Base-by-base conservation (phyloP, 345 rosid genomes). In the Lepidium aucheri region DNA sequence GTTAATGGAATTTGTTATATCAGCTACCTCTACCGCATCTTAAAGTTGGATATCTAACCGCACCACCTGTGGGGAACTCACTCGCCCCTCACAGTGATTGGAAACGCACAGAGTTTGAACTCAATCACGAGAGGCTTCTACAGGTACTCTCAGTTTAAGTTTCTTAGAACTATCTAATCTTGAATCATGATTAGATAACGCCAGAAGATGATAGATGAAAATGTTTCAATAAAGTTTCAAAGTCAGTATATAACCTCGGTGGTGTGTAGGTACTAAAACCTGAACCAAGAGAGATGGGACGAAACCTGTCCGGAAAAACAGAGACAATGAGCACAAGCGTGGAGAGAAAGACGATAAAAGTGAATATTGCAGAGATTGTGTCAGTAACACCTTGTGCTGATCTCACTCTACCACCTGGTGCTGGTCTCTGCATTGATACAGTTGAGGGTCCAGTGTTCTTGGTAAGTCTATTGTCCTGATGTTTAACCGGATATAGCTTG, bases 71-170 rank as follows among this genome's bases (percentile, higher is more conserved):
- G 20, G 98, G 92, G 6, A 76, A 77, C 61, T 63, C 70, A 6
- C 78, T 89, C 24, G 95, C 98, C n/a, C 95, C 98, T 54, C 98
- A 91, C 70, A 72, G 80, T 79, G 98, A 91, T 66, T 91, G 98
- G 98, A 89, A 80, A 71, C 80, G 82, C 61, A 76, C 90, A 8
- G 88, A 85, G 67, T 89, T 91, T 65, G 74, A 84, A 69, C 79
- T 91, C 73, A 84, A 86, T 78, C 90, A 91, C 43, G 98, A 91
- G 81, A 82, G 84, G 53, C 98, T 91, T 70, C 84, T 84, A 54
- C 96, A 86, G 95, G 98, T 88, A 80, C 28, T 8, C 39, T 15
- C 63, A 68, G 6, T 35, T 68, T 36, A 20, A 43, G 50, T 52
- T 61, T 52, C 49, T n/a, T 14, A 35, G 12, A 18, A 18, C 17